A percentile compares a stretch with the other conserved stretches of the same genome.
Conservation (phyloP, 306 rosid genomes). For the Herpetospermum pedunculosum region DNA sequence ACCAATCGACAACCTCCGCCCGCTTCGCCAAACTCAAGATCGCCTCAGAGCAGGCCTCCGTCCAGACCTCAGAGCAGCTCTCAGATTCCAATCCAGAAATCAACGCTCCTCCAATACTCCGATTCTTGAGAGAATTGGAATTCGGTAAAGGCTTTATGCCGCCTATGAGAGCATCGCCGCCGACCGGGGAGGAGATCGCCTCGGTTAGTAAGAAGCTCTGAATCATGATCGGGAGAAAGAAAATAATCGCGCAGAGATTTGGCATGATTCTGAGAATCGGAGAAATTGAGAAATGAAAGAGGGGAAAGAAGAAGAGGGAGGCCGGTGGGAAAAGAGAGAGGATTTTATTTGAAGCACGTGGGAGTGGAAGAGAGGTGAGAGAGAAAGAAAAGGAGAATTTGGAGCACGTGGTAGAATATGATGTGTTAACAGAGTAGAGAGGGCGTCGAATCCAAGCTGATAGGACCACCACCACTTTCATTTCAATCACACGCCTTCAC, state of each 20-base stretch:
- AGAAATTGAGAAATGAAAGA: background rate
- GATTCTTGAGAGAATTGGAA: constrained; percentile 23
- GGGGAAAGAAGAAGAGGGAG: background rate
- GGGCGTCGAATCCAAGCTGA: constrained; percentile 10
- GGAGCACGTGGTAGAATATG: constrained; percentile 6
- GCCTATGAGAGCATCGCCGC: background rate
- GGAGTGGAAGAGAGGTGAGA: constrained; percentile 4
- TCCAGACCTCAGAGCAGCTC: constrained; percentile 53
- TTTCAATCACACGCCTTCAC: background rate
- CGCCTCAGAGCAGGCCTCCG: constrained; percentile 43
- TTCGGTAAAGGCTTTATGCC: background rate
- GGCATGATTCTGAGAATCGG: background rate
- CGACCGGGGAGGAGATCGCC: background rate
- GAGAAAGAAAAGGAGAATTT: background rate
- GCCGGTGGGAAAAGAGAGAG: constrained; percentile 11
- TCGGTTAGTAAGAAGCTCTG: background rate
- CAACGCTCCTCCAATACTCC: constrained; percentile 3
- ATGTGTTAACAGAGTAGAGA: background rate
- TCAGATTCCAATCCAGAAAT: background rate
- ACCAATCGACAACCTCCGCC: constrained; percentile 60
- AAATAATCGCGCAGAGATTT: fast-evolving
- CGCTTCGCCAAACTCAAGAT: constrained; percentile 45
- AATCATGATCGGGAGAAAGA: background rate
- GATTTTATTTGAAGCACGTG: constrained; percentile 28
- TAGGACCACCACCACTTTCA: background rate